These are phyloP conservation scores for Alternaria longipes DNA, from an alignment of 2,329 filamentous ascomycete species.

Conservation along the genomic window DNA sequence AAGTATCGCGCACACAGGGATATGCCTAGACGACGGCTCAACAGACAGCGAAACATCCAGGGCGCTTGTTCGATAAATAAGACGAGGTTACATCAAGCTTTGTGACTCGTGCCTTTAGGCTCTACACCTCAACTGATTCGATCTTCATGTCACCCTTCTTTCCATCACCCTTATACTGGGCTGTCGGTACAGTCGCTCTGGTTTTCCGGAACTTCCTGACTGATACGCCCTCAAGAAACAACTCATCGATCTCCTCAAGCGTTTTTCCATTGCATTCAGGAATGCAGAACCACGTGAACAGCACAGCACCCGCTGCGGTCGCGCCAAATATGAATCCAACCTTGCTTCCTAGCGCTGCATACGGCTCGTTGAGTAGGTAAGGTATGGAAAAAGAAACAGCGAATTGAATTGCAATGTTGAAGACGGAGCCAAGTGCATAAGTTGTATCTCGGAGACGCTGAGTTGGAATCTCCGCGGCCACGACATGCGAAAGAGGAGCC, in stretches of 20 bases:
- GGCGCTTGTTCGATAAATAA: too few relatives aligned
- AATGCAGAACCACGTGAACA: neutral
- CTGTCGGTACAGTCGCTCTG: neutral
- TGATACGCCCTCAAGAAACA: neutral
- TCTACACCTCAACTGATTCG: neutral
- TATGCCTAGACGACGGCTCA: too few relatives aligned
- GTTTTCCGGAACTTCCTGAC: neutral
- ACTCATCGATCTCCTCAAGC: neutral
- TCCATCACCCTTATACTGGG: neutral
- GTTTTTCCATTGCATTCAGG: neutral
- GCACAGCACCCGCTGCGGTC: neutral
- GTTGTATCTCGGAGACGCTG: neutral
- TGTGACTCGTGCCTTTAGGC: neutral
- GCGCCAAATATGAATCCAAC: neutral
- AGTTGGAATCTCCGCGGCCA: neutral
- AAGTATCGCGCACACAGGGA: too few relatives aligned
- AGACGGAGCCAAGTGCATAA: slow-evolving; percentile 2
- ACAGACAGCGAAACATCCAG: too few relatives aligned
- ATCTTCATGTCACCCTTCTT: neutral
- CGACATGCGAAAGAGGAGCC: neutral
- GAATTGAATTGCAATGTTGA: neutral
- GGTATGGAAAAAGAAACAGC: slow-evolving; percentile 1
- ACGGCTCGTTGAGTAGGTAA: neutral
- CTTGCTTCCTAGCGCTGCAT: neutral
- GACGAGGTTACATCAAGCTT: neutral